These are phyloP conservation scores for Solanum sejunctum DNA, from an alignment of 257 asterid genomes.

Conservation along the genomic window DNA sequence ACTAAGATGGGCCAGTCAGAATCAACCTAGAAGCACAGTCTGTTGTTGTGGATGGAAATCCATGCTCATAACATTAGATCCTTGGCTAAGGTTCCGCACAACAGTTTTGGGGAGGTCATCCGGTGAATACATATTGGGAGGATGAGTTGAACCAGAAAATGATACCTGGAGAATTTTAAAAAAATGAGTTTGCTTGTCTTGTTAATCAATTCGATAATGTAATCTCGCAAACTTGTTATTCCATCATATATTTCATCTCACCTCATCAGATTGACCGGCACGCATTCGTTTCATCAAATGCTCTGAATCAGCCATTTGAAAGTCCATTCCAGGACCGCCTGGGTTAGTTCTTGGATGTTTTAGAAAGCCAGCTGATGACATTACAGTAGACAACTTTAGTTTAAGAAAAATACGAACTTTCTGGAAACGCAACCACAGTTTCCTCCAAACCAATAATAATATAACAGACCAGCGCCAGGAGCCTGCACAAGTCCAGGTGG, in stretches of 20 bases:
- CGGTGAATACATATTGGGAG: conserved; percentile 53
- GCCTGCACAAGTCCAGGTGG: conserved; percentile 38
- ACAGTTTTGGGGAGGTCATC: conserved; percentile 96
- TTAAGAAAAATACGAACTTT: background rate
- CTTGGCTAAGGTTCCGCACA: conserved; percentile 77
- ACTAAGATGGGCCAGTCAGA: background rate
- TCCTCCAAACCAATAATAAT: background rate
- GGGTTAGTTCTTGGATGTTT: conserved; percentile 86
- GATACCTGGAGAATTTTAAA: conserved; percentile 41
- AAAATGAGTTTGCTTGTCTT: background rate
- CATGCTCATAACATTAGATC: conserved; percentile 97
- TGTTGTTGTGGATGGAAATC: conserved; percentile 96
- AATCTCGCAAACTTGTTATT: background rate
- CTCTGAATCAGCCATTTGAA: conserved; percentile 80
- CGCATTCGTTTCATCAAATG: conserved; percentile 82
- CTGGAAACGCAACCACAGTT: background rate
- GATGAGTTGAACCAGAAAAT: conserved; percentile 78
- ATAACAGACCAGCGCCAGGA: conserved; percentile 24
- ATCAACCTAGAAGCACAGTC: conserved; percentile 84
- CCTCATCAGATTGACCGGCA: conserved; percentile 82
- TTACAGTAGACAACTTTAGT: background rate
- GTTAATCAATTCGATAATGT: background rate
- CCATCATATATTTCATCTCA: conserved; percentile 7
- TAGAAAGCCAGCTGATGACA: conserved; percentile 53
- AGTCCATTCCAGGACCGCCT: conserved; percentile 72